These are phyloP conservation scores for Candida sanyiensis DNA, from an alignment of 805 yeast genomes.

Conservation along the genomic window DNA sequence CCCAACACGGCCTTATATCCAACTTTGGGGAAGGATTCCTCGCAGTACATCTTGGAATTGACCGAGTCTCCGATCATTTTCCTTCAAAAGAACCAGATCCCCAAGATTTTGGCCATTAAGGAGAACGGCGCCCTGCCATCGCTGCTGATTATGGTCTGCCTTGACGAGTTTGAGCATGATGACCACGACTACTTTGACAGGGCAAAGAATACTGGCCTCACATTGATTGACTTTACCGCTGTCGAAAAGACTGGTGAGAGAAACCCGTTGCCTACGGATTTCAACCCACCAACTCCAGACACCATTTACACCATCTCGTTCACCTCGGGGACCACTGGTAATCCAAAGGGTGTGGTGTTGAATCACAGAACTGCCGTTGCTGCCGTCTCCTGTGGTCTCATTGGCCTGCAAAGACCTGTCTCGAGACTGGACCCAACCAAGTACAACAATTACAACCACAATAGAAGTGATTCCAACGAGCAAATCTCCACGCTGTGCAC, in stretches of 20 bases:
- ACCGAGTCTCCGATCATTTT: constrained; percentile 49
- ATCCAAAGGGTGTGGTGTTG: constrained; percentile 64
- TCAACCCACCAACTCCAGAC: constrained; percentile 44
- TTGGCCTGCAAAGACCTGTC: constrained; percentile 24
- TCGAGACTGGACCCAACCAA: constrained; percentile 14
- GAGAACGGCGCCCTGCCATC: constrained; percentile 22
- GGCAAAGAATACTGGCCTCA: constrained; percentile 28
- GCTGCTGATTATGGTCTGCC: constrained; percentile 47
- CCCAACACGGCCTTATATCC: constrained; percentile 39
- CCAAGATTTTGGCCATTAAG: constrained; percentile 29
- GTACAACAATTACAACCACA: constrained; percentile 10
- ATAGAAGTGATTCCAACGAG: constrained; percentile 20
- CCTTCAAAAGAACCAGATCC: constrained; percentile 40
- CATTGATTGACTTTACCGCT: constrained; percentile 39
- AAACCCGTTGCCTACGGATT: constrained; percentile 34
- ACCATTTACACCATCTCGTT: constrained; percentile 57
- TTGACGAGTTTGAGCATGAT: constrained; percentile 40
- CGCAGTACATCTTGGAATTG: constrained; percentile 45
- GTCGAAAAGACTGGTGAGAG: constrained; percentile 39
- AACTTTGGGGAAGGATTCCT: constrained; percentile 43
- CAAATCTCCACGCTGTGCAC: constrained; percentile 35
- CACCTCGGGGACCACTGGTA: constrained; percentile 73
- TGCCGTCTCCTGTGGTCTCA: constrained; percentile 37
- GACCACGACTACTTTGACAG: constrained; percentile 29
- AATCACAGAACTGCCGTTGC: constrained; percentile 47